Conservation (phyloP, 2,329 filamentous ascomycete genomes). For the Magnaporthales sp. region DNA sequence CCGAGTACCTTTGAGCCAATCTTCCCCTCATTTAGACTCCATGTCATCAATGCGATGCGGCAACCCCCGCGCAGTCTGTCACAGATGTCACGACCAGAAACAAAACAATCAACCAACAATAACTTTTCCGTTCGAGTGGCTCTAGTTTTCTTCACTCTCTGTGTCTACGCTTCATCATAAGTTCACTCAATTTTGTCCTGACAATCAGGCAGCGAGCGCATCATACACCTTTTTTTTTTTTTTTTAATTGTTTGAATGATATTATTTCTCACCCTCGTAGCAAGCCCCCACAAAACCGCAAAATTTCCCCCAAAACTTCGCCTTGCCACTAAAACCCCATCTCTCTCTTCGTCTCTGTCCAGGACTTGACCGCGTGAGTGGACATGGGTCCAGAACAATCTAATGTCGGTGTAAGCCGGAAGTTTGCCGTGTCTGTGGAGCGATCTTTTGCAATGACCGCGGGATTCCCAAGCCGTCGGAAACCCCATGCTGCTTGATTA, state of each 20-base stretch:
- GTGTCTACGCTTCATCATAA: neutral
- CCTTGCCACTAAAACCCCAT: neutral
- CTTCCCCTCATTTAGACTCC: neutral
- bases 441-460: neutral
- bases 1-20: neutral
- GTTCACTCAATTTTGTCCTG: neutral
- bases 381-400: neutral
- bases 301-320: neutral
- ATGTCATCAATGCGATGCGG: neutral
- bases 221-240: neutral
- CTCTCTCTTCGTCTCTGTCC: neutral
- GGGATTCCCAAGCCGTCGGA: neutral
- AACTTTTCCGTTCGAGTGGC: no score
- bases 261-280: neutral
- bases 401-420: neutral
- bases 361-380: neutral
- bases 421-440: neutral
- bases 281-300: neutral
- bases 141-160: neutral
- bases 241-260: no score
- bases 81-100: neutral
- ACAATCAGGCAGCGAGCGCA: neutral
- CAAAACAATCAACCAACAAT: neutral
- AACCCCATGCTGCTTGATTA: neutral
- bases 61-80: neutral